These are phyloP conservation scores for Pulveroboletus sp. DNA, from an alignment of 768 basidiomycete species.

Conservation along the genomic window DNA sequence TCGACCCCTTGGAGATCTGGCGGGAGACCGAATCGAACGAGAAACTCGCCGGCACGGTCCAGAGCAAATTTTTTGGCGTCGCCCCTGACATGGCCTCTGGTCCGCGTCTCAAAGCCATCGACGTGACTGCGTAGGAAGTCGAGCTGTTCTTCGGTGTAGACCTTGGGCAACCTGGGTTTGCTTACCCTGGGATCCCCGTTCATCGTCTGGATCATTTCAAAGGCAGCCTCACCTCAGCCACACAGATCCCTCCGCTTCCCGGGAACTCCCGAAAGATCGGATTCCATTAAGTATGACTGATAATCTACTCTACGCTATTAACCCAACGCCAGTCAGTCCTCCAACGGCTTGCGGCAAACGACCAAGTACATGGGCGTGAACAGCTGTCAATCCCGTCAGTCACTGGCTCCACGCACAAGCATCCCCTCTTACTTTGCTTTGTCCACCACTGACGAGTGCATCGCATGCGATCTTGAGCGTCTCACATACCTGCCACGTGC, in stretches of 20 bases:
- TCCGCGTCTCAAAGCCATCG: slow-evolving; percentile 54
- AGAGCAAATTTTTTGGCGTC: slow-evolving; percentile 69
- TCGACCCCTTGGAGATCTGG: slow-evolving; percentile 49
- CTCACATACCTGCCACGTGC: slow-evolving; percentile 87
- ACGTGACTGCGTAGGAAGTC: slow-evolving; percentile 49
- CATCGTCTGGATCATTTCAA: slow-evolving; percentile 26
- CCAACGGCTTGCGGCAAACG: slow-evolving; percentile 49
- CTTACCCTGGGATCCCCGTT: slow-evolving; percentile 57
- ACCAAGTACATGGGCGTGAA: slow-evolving; percentile 88
- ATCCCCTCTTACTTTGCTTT: slow-evolving; percentile 60
- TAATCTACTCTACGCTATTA: not conserved
- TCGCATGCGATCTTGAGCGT: slow-evolving; percentile 78
- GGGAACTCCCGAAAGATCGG: slow-evolving; percentile 28
- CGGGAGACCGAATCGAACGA: slow-evolving; percentile 53
- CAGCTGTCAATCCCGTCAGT: slow-evolving; percentile 41
- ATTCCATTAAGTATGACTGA: slow-evolving; percentile 13
- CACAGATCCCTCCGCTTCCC: not conserved
- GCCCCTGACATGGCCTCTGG: slow-evolving; percentile 55
- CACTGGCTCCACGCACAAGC: not conserved
- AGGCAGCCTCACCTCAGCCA: not conserved
- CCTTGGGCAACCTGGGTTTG: slow-evolving; percentile 61
- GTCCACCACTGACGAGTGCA: slow-evolving; percentile 78
- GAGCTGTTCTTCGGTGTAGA: slow-evolving; percentile 61
- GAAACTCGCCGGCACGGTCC: slow-evolving; percentile 58
- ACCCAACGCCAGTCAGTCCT: not conserved